Evolutionary conservation across 176 grass and related monocot genomes (phyloP).

Genomic region (Musa acuminata): DNA sequence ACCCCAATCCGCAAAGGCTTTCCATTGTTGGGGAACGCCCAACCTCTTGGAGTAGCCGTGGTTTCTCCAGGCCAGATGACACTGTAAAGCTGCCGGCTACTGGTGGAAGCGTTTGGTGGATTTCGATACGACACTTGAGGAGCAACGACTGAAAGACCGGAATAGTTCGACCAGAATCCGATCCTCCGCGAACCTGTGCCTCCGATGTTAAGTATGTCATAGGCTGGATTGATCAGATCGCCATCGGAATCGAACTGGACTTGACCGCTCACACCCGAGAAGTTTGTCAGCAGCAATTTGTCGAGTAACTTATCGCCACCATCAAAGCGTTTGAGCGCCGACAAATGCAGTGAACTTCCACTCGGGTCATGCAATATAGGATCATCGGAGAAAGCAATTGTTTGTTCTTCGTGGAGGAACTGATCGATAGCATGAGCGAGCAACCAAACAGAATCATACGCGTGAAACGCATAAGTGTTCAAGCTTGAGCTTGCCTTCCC

Average conservation of each 20-base stretch:
- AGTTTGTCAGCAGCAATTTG: slow-evolving; percentile 6
- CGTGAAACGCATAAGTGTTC: slow-evolving; percentile 14
- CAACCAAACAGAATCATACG: slow-evolving; percentile 17
- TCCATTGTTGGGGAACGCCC: slow-evolving; percentile 21
- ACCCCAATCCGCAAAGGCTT: slow-evolving; percentile 19
- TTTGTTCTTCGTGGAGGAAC: neutral
- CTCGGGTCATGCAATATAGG: slow-evolving; percentile 5
- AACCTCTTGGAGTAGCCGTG: slow-evolving; percentile 1
- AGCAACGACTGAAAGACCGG: slow-evolving; percentile 14
- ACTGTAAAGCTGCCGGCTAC: slow-evolving; percentile 5
- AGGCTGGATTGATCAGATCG: slow-evolving; percentile 13
- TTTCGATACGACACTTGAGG: slow-evolving; percentile 7
- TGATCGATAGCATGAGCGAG: slow-evolving; percentile 16
- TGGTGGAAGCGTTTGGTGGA: neutral
- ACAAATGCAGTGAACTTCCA: slow-evolving; percentile 12
- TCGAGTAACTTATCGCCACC: neutral
- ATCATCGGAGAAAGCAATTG: slow-evolving; percentile 17
- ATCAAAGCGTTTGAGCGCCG: neutral
- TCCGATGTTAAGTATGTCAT: slow-evolving; percentile 11
- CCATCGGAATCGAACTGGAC: slow-evolving; percentile 11
- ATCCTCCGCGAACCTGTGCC: slow-evolving; percentile 4
- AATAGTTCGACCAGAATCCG: slow-evolving; percentile 15
- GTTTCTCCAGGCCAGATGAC: slow-evolving; percentile 17
- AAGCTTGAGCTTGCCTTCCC: neutral
- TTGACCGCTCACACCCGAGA: slow-evolving; percentile 5